These are phyloP conservation scores for Fusarium beomiforme DNA, from an alignment of 2,329 filamentous ascomycete genomes.

Conservation along the genomic window DNA sequence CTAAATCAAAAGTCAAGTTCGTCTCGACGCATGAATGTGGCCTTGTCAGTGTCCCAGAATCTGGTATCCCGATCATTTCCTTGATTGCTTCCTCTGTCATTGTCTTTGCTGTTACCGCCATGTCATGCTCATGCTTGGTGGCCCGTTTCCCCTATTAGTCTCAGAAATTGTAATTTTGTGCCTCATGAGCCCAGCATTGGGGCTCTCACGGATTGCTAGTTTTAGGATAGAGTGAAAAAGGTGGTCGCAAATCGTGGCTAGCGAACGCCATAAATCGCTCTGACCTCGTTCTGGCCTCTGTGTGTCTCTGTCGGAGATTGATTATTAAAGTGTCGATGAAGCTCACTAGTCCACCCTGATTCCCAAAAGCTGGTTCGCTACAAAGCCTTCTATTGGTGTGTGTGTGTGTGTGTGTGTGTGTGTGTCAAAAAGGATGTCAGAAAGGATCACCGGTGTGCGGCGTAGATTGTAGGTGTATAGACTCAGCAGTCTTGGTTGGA, in stretches of 20 bases:
- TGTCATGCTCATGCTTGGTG: slow-evolving; percentile 9
- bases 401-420: neutral
- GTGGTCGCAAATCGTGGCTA: slow-evolving; percentile 11
- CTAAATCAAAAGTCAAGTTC: slow-evolving; percentile 3
- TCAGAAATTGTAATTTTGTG: slow-evolving; percentile 2
- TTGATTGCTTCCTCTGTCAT: neutral
- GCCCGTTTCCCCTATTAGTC: slow-evolving; percentile 14
- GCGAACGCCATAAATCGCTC: slow-evolving; percentile 26
- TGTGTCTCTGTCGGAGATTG: slow-evolving; percentile 3
- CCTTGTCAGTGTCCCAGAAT: neutral
- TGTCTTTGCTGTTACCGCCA: neutral
- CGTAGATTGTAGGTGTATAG: neutral
- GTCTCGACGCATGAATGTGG: slow-evolving; percentile 24
- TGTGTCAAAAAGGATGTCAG: neutral
- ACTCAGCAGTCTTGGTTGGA: slow-evolving; percentile 5
- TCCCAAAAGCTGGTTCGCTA: neutral
- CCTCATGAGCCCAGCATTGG: slow-evolving; percentile 5
- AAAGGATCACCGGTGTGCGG: neutral
- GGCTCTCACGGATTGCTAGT: slow-evolving; percentile 2
- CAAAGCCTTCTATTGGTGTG: neutral
- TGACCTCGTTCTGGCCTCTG: slow-evolving; percentile 8
- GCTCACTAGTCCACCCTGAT: neutral
- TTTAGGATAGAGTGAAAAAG: neutral
- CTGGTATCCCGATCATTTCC: neutral
- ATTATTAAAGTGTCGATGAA: slow-evolving; percentile 3